These are phyloP conservation scores for Pelargonium cotyledonis DNA, from an alignment of 441 rosid genomes.

Conservation along the genomic window DNA sequence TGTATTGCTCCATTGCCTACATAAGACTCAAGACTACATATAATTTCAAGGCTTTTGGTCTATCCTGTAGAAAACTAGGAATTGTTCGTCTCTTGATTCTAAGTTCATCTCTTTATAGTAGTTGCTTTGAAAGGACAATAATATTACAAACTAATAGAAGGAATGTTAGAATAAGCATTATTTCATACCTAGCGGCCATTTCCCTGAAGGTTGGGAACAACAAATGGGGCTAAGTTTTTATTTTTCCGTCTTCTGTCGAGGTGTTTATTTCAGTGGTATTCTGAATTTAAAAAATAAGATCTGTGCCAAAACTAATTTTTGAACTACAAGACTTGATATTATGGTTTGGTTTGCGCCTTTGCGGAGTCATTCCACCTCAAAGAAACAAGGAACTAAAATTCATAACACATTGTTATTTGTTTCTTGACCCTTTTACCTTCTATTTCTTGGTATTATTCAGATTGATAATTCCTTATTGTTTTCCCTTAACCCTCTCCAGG, in stretches of 20 bases:
- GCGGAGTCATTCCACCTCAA: background rate
- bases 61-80: too few relatives aligned
- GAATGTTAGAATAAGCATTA: background rate
- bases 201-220: background rate
- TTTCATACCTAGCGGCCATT: background rate
- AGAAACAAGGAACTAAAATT: background rate
- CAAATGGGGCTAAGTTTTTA: background rate
- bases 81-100: too few relatives aligned
- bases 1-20: too few relatives aligned
- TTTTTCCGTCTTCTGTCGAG: background rate
- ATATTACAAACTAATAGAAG: background rate
- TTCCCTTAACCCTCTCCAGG: constrained; percentile 37
- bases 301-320: background rate
- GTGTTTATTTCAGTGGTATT: background rate
- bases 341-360: background rate
- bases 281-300: background rate
- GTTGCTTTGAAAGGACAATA: background rate
- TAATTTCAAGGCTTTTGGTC: too few relatives aligned
- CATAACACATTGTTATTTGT: background rate
- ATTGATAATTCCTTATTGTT: background rate
- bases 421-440: background rate
- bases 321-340: background rate
- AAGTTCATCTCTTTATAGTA: too few relatives aligned
- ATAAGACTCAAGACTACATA: too few relatives aligned
- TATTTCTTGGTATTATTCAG: constrained; percentile 7